Percentiles rank a stretch among this genome's conserved stretches.
Evolutionary conservation across 352 stramenopile genomes (phyloP).

Genomic region (Globisporangium radiosum): DNA sequence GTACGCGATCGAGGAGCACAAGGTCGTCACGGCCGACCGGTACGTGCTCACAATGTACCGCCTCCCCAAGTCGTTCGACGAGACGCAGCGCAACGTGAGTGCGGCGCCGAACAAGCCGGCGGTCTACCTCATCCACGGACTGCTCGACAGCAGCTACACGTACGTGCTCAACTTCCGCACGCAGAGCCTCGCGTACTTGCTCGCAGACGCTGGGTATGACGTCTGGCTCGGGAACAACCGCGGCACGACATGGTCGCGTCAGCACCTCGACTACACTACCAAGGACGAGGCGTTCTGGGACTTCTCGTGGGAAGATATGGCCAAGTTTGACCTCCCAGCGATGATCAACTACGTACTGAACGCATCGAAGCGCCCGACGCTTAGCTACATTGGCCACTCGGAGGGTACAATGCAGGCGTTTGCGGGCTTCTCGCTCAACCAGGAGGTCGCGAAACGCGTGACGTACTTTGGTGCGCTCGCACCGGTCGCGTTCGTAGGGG

Average conservation of each 20-base stretch:
- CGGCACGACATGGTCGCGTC: constrained; percentile 44
- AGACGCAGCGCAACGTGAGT: constrained; percentile 19
- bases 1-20: constrained; percentile 42
- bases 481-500: constrained; percentile 34
- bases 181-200: too few relatives aligned
- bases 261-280: constrained; percentile 14
- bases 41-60: constrained; percentile 57
- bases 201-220: constrained; percentile 19
- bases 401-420: constrained; percentile 53
- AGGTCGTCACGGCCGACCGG: constrained; percentile 35
- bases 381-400: constrained; percentile 52
- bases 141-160: too few relatives aligned
- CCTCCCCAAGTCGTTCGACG: constrained; percentile 35
- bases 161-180: too few relatives aligned
- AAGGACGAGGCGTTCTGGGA: constrained; percentile 40
- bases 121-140: too few relatives aligned
- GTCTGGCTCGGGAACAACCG: constrained; percentile 48
- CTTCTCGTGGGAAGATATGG: constrained; percentile 56
- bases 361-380: constrained; percentile 23
- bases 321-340: constrained; percentile 36
- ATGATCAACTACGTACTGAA: constrained; percentile 44
- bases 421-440: constrained; percentile 47
- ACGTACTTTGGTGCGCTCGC: constrained; percentile 48
- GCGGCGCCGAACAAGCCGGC: constrained; percentile 19
- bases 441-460: constrained; percentile 39